phyloP scores from a whole-genome alignment of 768 basidiomycete species.

The Hericium coralloides region DNA sequence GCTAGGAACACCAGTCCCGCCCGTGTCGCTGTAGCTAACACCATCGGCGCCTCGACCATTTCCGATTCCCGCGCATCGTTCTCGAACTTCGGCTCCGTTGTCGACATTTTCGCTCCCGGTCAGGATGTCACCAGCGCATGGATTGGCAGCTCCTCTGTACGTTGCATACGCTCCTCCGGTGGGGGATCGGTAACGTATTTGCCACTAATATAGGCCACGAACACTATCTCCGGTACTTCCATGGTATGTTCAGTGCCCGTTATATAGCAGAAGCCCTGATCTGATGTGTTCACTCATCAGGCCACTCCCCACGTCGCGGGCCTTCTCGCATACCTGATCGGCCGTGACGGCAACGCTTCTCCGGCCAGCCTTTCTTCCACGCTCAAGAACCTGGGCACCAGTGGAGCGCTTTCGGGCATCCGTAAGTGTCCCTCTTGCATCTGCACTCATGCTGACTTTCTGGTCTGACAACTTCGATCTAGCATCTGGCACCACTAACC shows the following conservation, averaged over 20 bases:
- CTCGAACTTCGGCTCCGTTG: conserved; percentile 15
- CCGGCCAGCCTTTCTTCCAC: conserved; percentile 3
- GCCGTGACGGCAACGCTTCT: conserved; percentile 2
- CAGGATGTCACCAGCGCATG: conserved; percentile 7
- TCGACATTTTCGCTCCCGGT: conserved; percentile 17
- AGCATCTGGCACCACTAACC: not conserved
- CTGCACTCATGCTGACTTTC: not conserved
- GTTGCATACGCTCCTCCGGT: not conserved
- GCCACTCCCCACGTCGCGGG: conserved; percentile 1
- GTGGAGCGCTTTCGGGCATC: not conserved
- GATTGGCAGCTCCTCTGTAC: not conserved
- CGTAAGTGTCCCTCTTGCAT: not conserved
- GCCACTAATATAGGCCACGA: not conserved
- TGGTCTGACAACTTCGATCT: too few relatives aligned
- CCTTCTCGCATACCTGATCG: not conserved
- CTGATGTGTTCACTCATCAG: not conserved
- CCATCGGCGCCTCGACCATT: conserved; percentile 12
- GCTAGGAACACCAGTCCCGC: conserved; percentile 9
- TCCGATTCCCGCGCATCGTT: conserved; percentile 6
- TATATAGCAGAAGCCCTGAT: not conserved
- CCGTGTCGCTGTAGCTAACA: conserved; percentile 9
- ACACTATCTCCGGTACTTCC: conserved; percentile 1
- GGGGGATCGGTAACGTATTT: not conserved
- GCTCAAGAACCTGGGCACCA: not conserved
- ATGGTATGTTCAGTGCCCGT: not conserved